Base-by-base conservation (phyloP, 139 green algal species). In the Chlorokybus atmophyticus region DNA sequence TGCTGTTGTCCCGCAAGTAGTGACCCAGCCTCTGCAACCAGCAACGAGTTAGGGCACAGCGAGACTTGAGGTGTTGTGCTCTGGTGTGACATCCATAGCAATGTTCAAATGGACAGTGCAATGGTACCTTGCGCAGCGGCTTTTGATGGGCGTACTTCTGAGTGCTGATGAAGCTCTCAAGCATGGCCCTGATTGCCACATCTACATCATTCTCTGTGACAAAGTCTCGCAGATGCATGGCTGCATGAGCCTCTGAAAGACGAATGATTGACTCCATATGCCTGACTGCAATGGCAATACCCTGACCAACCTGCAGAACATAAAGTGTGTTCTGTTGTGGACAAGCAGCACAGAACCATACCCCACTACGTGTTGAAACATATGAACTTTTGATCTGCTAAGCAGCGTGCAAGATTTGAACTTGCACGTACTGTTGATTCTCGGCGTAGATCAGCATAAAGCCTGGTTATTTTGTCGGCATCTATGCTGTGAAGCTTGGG, bases 231-330 rank as follows among this genome's bases (percentile, higher is more conserved):
- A 99, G 76, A 73, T 96, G 91, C 87, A 99, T 95, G 50, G 68
- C 68, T 0, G 92, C 92, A 29, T 90, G 79, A 32, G 92, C 83
- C 81, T 99, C 92, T 0, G 70, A 62, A 89, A 99, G 94, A 68
- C 92, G 86, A 52, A 99, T 93, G 68, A 98, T 90, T 30, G 49
- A 80, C 81, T 99, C 91, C 40, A 99, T 62, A 78, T 99, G 91
- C 7, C 91, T 83, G 59, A 94, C 91, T 19, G 90, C 89, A 10
- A 98, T 87, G 29, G 90, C 88, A 82, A 96, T 87, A 66, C 90
- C 90, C 40, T 93, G 78, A n/a, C 82, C 82, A 48, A 31, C 39
- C 29, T 38, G 52, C 14, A n/a, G n/a, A n/a, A n/a, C n/a, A n/a
- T n/a, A n/a, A n/a, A n/a, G n/a, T n/a, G n/a, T n/a, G n/a, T n/a